These are phyloP conservation scores for Malus domestica DNA, from an alignment of 306 rosid species.

Conservation along the genomic window DNA sequence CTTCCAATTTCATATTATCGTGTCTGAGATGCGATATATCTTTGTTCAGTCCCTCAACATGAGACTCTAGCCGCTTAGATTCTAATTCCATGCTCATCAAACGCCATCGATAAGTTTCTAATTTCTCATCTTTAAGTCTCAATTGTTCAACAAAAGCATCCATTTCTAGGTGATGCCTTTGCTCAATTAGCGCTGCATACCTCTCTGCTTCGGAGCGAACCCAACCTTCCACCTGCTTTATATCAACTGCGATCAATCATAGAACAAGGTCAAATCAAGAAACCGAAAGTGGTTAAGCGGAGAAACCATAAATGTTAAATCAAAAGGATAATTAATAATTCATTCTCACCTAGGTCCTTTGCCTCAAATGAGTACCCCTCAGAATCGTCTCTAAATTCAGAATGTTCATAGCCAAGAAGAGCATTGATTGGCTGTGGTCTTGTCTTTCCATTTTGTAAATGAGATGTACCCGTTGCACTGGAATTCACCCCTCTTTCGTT, in stretches of 20 bases:
- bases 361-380: slow-evolving; percentile 37
- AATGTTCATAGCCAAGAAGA: slow-evolving; percentile 19
- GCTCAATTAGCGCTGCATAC: slow-evolving; percentile 59
- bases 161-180: slow-evolving; percentile 75
- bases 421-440: slow-evolving; percentile 21
- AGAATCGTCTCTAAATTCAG: slow-evolving; percentile 27
- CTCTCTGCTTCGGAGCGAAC: slow-evolving; percentile 77
- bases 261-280: too few species aligned
- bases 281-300: too few species aligned
- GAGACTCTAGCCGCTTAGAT: slow-evolving; percentile 68
- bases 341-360: slow-evolving; percentile 50
- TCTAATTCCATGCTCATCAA: slow-evolving; percentile 74
- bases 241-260: slow-evolving; percentile 38
- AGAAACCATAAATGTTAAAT: background rate
- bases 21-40: slow-evolving; percentile 70
- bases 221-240: slow-evolving; percentile 72
- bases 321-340: slow-evolving; percentile 1
- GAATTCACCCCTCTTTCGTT: slow-evolving; percentile 31
- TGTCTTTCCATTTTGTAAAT: slow-evolving; percentile 29
- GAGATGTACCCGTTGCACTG: slow-evolving; percentile 36
- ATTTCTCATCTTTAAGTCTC: slow-evolving; percentile 74
- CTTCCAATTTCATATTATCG: slow-evolving; percentile 55
- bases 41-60: slow-evolving; percentile 55
- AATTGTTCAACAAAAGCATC: slow-evolving; percentile 93
- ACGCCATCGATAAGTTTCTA: slow-evolving; percentile 79